A percentile compares a stretch with the other conserved stretches of the same genome.
phyloP scores from a whole-genome alignment of 2,329 filamentous ascomycete genomes.

The Diaporthe eres region DNA sequence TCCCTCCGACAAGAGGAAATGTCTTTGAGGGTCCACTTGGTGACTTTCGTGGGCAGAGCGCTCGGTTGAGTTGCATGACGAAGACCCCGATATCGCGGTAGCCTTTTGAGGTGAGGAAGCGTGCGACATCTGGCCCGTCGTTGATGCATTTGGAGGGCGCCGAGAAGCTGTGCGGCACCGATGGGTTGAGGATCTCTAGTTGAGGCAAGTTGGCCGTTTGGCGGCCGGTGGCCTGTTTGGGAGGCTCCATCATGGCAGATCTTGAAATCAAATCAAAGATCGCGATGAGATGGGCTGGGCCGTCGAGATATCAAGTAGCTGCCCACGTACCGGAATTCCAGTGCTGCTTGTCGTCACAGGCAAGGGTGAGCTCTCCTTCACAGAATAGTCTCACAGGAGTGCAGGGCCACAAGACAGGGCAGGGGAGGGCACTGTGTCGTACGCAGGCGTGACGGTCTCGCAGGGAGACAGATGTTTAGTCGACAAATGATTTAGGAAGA shows the following conservation, averaged over 20 bases:
- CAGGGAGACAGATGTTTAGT: background rate
- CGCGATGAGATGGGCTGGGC: background rate
- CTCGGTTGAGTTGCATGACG: slow-evolving; percentile 88
- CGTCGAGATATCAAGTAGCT: background rate
- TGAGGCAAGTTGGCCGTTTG: slow-evolving; percentile 48
- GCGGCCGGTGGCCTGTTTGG: background rate
- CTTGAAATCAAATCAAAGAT: background rate
- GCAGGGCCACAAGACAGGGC: too few species aligned
- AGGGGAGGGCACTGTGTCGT: too few species aligned
- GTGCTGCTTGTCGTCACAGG: background rate
- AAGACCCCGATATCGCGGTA: slow-evolving; percentile 92
- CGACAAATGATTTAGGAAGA: background rate
- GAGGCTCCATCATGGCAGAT: slow-evolving; percentile 14
- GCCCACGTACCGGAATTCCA: background rate
- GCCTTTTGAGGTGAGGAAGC: slow-evolving; percentile 84
- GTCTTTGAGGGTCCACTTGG: slow-evolving; percentile 57
- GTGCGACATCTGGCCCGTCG: slow-evolving; percentile 83
- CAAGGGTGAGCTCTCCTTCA: background rate
- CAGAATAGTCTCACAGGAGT: background rate
- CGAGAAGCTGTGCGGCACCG: slow-evolving; percentile 69
- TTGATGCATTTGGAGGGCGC: slow-evolving; percentile 86
- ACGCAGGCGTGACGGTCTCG: background rate
- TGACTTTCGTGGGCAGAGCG: slow-evolving; percentile 80
- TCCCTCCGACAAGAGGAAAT: slow-evolving; percentile 58
- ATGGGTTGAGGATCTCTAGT: slow-evolving; percentile 64